Percentiles rank a stretch among this genome's conserved stretches.
phyloP scores from a whole-genome alignment of 148 eudicot genomes.

The Chenopodium berlandieri region DNA sequence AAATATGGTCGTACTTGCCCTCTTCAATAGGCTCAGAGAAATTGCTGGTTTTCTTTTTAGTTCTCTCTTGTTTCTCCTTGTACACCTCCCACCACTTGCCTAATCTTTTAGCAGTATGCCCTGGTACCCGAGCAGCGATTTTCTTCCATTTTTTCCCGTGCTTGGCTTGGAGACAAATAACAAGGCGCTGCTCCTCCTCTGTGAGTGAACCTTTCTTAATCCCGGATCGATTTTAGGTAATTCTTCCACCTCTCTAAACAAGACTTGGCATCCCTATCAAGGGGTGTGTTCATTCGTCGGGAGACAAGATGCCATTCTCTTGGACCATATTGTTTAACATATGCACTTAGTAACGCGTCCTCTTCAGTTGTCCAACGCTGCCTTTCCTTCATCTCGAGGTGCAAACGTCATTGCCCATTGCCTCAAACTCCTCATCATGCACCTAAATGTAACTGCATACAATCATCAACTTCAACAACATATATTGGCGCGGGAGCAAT shows the following conservation, averaged over 20 bases:
- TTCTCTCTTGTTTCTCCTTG: slow-evolving; percentile 78
- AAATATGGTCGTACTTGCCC: slow-evolving; percentile 61
- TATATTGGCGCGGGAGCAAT: no score
- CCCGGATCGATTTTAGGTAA: slow-evolving; percentile 53
- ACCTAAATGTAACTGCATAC: slow-evolving; percentile 20
- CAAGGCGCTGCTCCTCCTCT: slow-evolving; percentile 62
- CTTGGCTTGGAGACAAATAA: slow-evolving; percentile 57
- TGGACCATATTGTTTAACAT: slow-evolving; percentile 60
- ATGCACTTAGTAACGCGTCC: slow-evolving; percentile 52
- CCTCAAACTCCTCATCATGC: slow-evolving; percentile 48
- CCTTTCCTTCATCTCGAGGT: slow-evolving; percentile 62
- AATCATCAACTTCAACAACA: no score
- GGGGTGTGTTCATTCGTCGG: slow-evolving; percentile 58
- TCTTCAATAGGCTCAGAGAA: slow-evolving; percentile 52
- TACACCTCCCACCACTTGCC: slow-evolving; percentile 96
- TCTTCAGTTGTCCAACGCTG: slow-evolving; percentile 76
- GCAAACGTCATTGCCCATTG: slow-evolving; percentile 40
- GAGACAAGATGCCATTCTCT: slow-evolving; percentile 70
- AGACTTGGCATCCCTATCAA: slow-evolving; percentile 61
- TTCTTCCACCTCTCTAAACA: slow-evolving; percentile 72
- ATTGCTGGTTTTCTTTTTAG: slow-evolving; percentile 48
- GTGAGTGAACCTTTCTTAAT: slow-evolving; percentile 64
- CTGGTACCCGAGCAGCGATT: slow-evolving; percentile 66
- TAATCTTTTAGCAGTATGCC: slow-evolving; percentile 60
- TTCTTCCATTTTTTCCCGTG: slow-evolving; percentile 77